Percentiles rank a stretch among this genome's conserved stretches.
phyloP scores from a whole-genome alignment of 495 filamentous ascomycete species.

The Penicillium tannophilum region DNA sequence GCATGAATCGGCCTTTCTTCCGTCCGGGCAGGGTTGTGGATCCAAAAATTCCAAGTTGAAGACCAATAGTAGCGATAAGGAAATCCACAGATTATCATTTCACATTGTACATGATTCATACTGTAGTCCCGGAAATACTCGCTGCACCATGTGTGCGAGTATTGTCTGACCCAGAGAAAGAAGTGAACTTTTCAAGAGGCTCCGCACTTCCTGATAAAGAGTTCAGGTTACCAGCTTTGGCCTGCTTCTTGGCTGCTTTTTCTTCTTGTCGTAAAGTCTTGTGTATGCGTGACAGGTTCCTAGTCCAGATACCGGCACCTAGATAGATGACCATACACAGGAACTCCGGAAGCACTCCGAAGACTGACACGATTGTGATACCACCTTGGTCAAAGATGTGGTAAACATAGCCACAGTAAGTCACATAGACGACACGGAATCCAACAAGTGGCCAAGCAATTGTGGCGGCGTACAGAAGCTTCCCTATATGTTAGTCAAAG shows the following conservation, averaged over 20 bases:
- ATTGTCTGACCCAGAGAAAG: not conserved
- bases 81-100: not conserved
- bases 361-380: not conserved
- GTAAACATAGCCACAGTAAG: not conserved
- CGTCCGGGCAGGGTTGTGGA: no score
- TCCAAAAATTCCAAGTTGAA: no score
- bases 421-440: slow-evolving; percentile 1
- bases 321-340: slow-evolving; percentile 1
- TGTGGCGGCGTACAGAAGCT: slow-evolving; percentile 2
- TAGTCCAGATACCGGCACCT: not conserved
- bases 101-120: not conserved
- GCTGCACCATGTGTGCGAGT: not conserved
- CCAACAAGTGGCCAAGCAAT: slow-evolving; percentile 1
- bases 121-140: not conserved
- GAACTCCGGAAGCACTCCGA: not conserved
- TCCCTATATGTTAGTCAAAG: not conserved
- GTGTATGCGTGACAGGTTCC: not conserved
- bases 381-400: slow-evolving; percentile 1
- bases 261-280: not conserved
- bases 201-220: not conserved
- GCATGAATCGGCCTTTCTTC: no score
- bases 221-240: not conserved
- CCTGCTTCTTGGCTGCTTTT: slow-evolving; percentile 3
- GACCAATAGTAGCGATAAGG: not conserved
- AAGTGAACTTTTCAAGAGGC: not conserved